Conservation (phyloP, 2,329 filamentous ascomycete genomes). For the Fusarium stilboides region DNA sequence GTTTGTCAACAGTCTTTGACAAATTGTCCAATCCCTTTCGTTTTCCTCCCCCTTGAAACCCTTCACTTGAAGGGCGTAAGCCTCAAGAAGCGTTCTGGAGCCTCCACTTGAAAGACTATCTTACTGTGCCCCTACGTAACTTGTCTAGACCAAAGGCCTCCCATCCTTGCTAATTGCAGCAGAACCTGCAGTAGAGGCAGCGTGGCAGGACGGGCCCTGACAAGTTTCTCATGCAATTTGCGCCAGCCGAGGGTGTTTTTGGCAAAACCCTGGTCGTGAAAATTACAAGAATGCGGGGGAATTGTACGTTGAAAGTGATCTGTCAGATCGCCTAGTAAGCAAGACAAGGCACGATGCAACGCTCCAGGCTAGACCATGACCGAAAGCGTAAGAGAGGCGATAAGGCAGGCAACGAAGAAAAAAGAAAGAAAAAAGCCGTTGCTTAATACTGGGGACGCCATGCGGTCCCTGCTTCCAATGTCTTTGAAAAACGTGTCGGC, state of each 20-base stretch:
- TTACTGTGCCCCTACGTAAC: constrained; percentile 32
- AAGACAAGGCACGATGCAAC: constrained; percentile 46
- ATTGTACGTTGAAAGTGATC: constrained; percentile 35
- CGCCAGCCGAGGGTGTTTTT: constrained; percentile 30
- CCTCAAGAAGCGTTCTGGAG: constrained; percentile 5
- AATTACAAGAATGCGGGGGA: constrained; percentile 48
- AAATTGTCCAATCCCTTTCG: constrained; percentile 28
- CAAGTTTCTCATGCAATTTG: constrained; percentile 29
- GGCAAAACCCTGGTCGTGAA: constrained; percentile 21
- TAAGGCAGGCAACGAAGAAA: constrained; percentile 9
- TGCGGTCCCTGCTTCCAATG: constrained; percentile 35
- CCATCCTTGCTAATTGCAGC: constrained; percentile 30
- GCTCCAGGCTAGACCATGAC: constrained; percentile 30
- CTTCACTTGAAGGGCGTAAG: constrained; percentile 24
- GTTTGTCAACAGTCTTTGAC: constrained; percentile 32
- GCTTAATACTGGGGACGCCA: constrained; percentile 28
- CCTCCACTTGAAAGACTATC: constrained; percentile 1
- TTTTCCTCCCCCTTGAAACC: constrained; percentile 2
- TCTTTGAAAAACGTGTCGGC: constrained; percentile 41
- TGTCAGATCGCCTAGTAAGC: constrained; percentile 45
- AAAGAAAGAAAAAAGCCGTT: constrained; percentile 21
- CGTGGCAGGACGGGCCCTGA: constrained; percentile 30
- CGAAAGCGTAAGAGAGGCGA: constrained; percentile 23
- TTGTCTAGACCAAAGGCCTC: not conserved
- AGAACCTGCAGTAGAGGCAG: constrained; percentile 45